phyloP scores from a whole-genome alignment of 306 rosid genomes.

The Arachis stenosperma region DNA sequence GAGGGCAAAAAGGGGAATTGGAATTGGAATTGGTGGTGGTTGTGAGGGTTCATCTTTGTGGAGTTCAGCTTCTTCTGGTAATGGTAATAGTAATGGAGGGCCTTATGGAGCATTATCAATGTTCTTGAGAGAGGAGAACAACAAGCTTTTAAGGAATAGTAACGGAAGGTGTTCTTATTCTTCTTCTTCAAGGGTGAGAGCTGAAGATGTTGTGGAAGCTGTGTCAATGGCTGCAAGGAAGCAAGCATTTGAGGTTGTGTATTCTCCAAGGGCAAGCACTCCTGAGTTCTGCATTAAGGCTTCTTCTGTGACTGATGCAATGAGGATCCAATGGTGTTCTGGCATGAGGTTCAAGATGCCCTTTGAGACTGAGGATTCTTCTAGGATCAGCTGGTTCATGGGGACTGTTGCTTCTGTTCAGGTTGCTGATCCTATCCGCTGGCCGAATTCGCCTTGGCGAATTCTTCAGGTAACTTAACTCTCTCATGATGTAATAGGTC shows the following conservation, averaged over 20 bases:
- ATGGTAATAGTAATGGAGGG: conserved; percentile 37
- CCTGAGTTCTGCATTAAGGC: conserved; percentile 93
- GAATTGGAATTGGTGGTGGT: conserved; percentile 40
- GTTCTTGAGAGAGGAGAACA: conserved; percentile 67
- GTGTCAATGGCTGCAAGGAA: conserved; percentile 64
- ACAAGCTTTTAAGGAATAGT: conserved; percentile 53
- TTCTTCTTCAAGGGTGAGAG: conserved; percentile 53
- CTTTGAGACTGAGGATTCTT: conserved; percentile 95
- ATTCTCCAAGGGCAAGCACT: conserved; percentile 81
- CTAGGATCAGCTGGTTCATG: conserved; percentile 97
- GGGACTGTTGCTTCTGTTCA: conserved; percentile 84
- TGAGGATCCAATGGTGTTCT: conserved; percentile 84
- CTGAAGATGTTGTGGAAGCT: conserved; percentile 76
- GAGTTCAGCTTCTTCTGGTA: conserved; percentile 52
- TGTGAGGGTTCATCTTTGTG: conserved; percentile 62
- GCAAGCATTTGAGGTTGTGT: conserved; percentile 74
- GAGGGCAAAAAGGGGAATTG: conserved; percentile 75
- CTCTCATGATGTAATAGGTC: no score
- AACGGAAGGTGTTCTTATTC: conserved; percentile 33
- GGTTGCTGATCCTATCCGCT: conserved; percentile 77
- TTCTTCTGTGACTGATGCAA: conserved; percentile 63
- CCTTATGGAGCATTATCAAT: conserved; percentile 66
- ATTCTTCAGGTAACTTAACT: conserved; percentile 74
- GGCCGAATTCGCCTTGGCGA: conserved; percentile 97
- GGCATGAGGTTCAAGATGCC: conserved; percentile 99